A percentile compares a stretch with the other conserved stretches of the same genome.
phyloP scores from a whole-genome alignment of 2,329 filamentous ascomycete genomes.

The Macrophomina phaseolina region DNA sequence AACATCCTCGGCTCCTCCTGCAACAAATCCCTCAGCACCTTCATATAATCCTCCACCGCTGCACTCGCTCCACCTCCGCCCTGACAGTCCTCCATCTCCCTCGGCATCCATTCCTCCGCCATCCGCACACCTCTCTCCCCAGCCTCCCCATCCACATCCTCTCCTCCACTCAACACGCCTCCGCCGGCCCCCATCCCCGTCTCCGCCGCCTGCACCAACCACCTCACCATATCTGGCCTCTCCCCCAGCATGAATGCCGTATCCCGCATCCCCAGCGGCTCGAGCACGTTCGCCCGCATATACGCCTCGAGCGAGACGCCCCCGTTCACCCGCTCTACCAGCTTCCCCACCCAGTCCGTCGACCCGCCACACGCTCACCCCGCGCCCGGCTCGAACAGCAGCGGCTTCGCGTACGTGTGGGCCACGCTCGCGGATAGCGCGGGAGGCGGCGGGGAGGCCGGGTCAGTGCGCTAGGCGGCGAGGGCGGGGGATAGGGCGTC shows the following conservation, averaged over 20 bases:
- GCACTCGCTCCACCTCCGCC: slow-evolving; percentile 2
- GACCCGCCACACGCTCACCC: slow-evolving; percentile 58
- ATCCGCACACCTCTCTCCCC: not conserved
- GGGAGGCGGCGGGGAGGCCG: slow-evolving; percentile 32
- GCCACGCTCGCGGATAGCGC: slow-evolving; percentile 27
- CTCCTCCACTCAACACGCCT: not conserved
- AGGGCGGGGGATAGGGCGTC: slow-evolving; percentile 50
- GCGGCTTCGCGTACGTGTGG: slow-evolving; percentile 42
- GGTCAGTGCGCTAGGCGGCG: slow-evolving; percentile 47
- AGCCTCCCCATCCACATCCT: not conserved
- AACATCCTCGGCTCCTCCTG: not conserved
- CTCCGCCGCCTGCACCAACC: slow-evolving; percentile 29
- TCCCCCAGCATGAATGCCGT: slow-evolving; percentile 32
- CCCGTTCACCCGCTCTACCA: slow-evolving; percentile 51
- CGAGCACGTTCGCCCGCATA: slow-evolving; percentile 35
- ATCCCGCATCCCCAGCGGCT: slow-evolving; percentile 33
- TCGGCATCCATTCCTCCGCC: not conserved
- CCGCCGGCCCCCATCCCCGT: not conserved
- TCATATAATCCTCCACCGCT: not conserved
- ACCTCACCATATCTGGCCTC: not conserved
- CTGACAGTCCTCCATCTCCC: not conserved
- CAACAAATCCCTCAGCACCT: not conserved
- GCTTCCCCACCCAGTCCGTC: slow-evolving; percentile 56
- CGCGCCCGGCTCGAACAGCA: slow-evolving; percentile 45
- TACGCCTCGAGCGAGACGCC: slow-evolving; percentile 35